Conservation (phyloP, 345 rosid genomes). For the Lumnitzera littorea region DNA sequence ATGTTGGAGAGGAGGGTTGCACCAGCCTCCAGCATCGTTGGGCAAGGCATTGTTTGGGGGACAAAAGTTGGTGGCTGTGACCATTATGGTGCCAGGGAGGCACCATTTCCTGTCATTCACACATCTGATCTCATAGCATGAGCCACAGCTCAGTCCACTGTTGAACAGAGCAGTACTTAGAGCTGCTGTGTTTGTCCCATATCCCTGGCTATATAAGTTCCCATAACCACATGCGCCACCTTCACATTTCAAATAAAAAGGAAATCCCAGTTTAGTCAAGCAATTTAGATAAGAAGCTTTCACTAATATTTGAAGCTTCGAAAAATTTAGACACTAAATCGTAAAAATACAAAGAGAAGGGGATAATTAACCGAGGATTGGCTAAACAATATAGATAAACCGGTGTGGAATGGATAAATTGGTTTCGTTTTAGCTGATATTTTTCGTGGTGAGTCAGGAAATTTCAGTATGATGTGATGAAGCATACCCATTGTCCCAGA, state of each 20-base stretch:
- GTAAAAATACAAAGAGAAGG: neutral
- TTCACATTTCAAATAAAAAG: conserved; percentile 5
- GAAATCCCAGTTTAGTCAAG: neutral
- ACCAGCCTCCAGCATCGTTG: conserved; percentile 76
- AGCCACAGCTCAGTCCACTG: conserved; percentile 69
- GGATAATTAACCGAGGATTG: no score
- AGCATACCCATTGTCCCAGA: conserved; percentile 51
- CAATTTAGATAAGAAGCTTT: neutral
- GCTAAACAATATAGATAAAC: no score
- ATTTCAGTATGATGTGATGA: no score
- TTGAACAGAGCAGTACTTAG: conserved; percentile 74
- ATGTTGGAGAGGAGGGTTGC: conserved; percentile 78
- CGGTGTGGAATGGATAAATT: no score
- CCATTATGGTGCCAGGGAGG: conserved; percentile 54
- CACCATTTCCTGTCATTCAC: conserved; percentile 58
- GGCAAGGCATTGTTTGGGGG: conserved; percentile 78
- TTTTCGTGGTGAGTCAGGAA: no score
- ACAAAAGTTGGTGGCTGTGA: conserved; percentile 82
- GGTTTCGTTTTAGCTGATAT: no score
- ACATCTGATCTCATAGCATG: conserved; percentile 68
- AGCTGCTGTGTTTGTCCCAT: conserved; percentile 78
- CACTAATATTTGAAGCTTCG: no score
- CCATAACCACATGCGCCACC: conserved; percentile 90
- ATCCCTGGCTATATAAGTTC: conserved; percentile 71
- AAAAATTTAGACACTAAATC: neutral